These are phyloP conservation scores for Saccharomyces jurei DNA, from an alignment of 805 yeast genomes.

Conservation along the genomic window DNA sequence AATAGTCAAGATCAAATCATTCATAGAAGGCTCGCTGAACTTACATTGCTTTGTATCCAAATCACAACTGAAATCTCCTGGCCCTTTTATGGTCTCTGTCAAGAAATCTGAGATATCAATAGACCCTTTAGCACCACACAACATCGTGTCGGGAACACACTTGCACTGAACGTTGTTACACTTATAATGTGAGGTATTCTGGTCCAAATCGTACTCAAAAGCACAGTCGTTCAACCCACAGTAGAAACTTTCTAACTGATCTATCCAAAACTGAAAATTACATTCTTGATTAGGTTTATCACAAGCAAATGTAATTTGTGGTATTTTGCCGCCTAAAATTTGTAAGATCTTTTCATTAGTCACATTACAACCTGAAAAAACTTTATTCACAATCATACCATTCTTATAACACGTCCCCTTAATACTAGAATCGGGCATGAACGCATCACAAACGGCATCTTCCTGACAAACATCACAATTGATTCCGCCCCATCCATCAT, in stretches of 20 bases:
- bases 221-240: conserved; percentile 76
- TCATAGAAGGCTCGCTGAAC: conserved; percentile 94
- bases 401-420: conserved; percentile 83
- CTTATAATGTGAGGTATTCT: conserved; percentile 65
- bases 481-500: conserved; percentile 86
- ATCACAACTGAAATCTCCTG: conserved; percentile 86
- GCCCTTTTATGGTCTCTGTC: conserved; percentile 83
- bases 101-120: conserved; percentile 91
- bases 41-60: conserved; percentile 51
- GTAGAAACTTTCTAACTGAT: conserved; percentile 77
- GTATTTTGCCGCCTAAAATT: conserved; percentile 69
- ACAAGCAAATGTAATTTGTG: conserved; percentile 91
- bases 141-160: conserved; percentile 85
- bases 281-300: conserved; percentile 57
- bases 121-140: conserved; percentile 91
- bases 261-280: conserved; percentile 95
- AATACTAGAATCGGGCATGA: conserved; percentile 73
- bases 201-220: conserved; percentile 51
- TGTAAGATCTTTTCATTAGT: conserved; percentile 80
- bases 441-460: conserved; percentile 72
- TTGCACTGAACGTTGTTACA: conserved; percentile 77
- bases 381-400: conserved; percentile 72
- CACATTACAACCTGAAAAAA: conserved; percentile 90
- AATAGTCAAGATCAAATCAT: conserved; percentile 77
- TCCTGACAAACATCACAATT: conserved; percentile 80